phyloP scores from a whole-genome alignment of 176 grass and related monocot genomes.

The Oryza meridionalis region DNA sequence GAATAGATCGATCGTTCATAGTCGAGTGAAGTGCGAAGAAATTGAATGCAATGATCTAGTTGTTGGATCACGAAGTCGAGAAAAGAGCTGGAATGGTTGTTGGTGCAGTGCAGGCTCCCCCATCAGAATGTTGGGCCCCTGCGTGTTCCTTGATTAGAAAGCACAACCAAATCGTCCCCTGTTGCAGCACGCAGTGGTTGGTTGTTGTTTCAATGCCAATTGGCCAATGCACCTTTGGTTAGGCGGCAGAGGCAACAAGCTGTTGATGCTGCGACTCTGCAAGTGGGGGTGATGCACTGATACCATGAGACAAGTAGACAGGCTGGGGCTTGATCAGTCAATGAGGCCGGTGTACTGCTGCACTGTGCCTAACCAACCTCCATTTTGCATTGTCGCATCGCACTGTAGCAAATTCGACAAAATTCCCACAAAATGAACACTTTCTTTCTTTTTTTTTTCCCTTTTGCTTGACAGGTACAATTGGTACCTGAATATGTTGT shows the following conservation, averaged over 20 bases:
- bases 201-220: slow-evolving; percentile 52
- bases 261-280: background rate
- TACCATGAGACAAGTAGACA: slow-evolving; percentile 12
- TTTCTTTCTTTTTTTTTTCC: background rate
- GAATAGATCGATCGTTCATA: slow-evolving; percentile 5
- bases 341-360: background rate
- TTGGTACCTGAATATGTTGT: background rate
- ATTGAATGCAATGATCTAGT: slow-evolving; percentile 53
- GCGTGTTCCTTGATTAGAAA: slow-evolving; percentile 46
- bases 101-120: slow-evolving; percentile 33
- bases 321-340: background rate
- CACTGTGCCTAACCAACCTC: background rate
- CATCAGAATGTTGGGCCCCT: slow-evolving; percentile 45
- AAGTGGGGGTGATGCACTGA: slow-evolving; percentile 32
- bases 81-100: slow-evolving; percentile 51
- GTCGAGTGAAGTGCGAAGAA: slow-evolving; percentile 22
- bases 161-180: slow-evolving; percentile 39
- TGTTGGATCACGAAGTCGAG: slow-evolving; percentile 37
- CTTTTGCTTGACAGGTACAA: background rate
- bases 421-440: background rate
- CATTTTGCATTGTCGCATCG: background rate
- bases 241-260: slow-evolving; percentile 10
- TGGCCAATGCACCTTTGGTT: slow-evolving; percentile 32
- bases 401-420: slow-evolving; percentile 36
- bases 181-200: slow-evolving; percentile 30